These are phyloP conservation scores for Ceratocystis lukuohia DNA, from an alignment of 2,329 filamentous ascomycete genomes.

Conservation along the genomic window DNA sequence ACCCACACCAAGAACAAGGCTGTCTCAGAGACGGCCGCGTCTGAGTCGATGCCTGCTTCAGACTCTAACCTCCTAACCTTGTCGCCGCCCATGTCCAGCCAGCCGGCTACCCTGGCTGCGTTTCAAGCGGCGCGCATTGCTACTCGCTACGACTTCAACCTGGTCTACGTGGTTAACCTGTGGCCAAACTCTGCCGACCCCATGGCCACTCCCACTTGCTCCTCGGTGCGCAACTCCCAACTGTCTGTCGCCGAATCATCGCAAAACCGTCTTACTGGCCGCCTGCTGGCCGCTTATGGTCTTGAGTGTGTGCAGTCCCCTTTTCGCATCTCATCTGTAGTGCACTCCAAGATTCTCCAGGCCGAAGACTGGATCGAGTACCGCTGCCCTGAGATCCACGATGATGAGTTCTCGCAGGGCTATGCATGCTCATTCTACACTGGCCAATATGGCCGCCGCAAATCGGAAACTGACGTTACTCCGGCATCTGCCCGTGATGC, in stretches of 20 bases:
- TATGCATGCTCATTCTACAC: constrained; percentile 43
- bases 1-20: constrained; percentile 9
- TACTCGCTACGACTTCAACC: constrained; percentile 41
- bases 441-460: constrained; percentile 26
- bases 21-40: not conserved
- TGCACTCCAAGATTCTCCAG: constrained; percentile 39
- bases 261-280: constrained; percentile 31
- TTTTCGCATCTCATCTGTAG: constrained; percentile 37
- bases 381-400: constrained; percentile 30
- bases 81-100: constrained; percentile 32
- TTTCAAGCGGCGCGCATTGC: constrained; percentile 44
- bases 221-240: not conserved
- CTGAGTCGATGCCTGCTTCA: constrained; percentile 20
- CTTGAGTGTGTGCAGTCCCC: constrained; percentile 38
- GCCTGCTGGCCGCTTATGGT: constrained; percentile 42
- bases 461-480: constrained; percentile 21
- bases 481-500: constrained; percentile 1
- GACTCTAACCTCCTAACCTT: constrained; percentile 31
- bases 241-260: constrained; percentile 15
- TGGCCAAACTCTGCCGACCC: constrained; percentile 33
- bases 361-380: constrained; percentile 42
- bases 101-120: constrained; percentile 36
- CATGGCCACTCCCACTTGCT: constrained; percentile 11
- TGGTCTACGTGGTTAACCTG: constrained; percentile 46
- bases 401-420: constrained; percentile 37